Conservation (phyloP, 1,284 basidiomycete genomes). For the Austroboletus rostrupii region DNA sequence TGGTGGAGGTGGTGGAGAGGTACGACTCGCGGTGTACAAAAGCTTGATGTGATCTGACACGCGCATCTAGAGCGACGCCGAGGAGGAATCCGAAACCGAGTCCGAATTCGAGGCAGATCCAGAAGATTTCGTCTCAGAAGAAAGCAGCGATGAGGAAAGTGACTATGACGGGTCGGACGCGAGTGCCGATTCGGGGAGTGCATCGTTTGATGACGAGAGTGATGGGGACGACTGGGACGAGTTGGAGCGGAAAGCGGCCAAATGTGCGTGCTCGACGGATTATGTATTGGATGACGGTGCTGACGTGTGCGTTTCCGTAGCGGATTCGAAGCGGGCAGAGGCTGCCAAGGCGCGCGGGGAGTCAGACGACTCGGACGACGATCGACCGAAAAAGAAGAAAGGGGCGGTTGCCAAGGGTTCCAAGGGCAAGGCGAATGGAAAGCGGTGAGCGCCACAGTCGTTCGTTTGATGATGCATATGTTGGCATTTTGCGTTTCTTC, state of each 20-base stretch:
- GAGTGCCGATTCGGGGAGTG: conserved; percentile 63
- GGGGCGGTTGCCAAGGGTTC: conserved; percentile 27
- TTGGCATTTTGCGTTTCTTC: not conserved
- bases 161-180: conserved; percentile 59
- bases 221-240: conserved; percentile 96
- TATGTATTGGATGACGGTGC: not conserved
- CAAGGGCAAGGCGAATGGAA: conserved; percentile 43
- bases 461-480: not conserved
- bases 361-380: conserved; percentile 64
- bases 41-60: too few relatives aligned
- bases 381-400: conserved; percentile 69
- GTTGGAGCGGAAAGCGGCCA: conserved; percentile 85
- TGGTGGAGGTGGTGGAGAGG: conserved; percentile 70
- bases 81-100: conserved; percentile 67
- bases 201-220: conserved; percentile 65
- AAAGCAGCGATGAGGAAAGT: conserved; percentile 54
- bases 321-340: conserved; percentile 61
- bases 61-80: conserved; percentile 54
- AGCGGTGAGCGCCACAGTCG: conserved; percentile 27
- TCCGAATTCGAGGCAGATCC: conserved; percentile 77
- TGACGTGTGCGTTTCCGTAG: conserved; percentile 33
- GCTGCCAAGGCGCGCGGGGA: conserved; percentile 47
- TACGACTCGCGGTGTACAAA: conserved; percentile 24
- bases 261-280: conserved; percentile 44
- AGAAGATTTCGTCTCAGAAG: conserved; percentile 49